Conservation (phyloP, 1,284 basidiomycete species). For the Phenoliferia sp. region DNA sequence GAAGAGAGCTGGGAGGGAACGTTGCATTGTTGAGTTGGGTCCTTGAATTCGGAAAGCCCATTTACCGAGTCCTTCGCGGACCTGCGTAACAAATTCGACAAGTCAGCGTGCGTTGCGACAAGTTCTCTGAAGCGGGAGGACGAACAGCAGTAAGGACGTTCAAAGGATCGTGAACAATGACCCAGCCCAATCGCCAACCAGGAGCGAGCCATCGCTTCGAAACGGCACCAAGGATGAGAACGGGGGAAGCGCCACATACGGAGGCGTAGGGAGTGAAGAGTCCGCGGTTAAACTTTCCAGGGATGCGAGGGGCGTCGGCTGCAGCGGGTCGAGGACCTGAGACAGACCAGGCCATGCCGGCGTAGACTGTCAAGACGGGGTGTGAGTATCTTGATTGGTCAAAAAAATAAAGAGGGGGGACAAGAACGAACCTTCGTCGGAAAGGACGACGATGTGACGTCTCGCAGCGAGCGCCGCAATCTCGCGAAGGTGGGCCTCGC, state of each 20-base stretch:
- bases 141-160: slow-evolving; percentile 32
- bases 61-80: slow-evolving; percentile 16
- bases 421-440: slow-evolving; percentile 38
- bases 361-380: slow-evolving; percentile 18
- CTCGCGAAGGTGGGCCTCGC: slow-evolving; percentile 36
- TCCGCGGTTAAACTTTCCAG: slow-evolving; percentile 34
- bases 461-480: slow-evolving; percentile 40
- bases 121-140: slow-evolving; percentile 9
- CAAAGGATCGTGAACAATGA: slow-evolving; percentile 42
- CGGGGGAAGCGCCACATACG: slow-evolving; percentile 39
- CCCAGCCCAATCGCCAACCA: slow-evolving; percentile 45
- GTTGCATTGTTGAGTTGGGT: slow-evolving; percentile 42
- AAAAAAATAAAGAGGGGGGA: not conserved
- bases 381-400: not conserved
- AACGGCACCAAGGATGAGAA: slow-evolving; percentile 42
- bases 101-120: not conserved
- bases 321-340: slow-evolving; percentile 15
- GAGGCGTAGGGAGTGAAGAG: slow-evolving; percentile 41
- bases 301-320: slow-evolving; percentile 10
- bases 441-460: slow-evolving; percentile 41
- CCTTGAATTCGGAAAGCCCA: slow-evolving; percentile 38
- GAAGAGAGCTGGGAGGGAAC: slow-evolving; percentile 41
- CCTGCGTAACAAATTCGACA: not conserved
- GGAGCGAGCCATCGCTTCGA: slow-evolving; percentile 44
- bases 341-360: slow-evolving; percentile 30